Evolutionary conservation across 1,284 basidiomycete species (phyloP).

Genomic region (Ustilago xerochloae): DNA sequence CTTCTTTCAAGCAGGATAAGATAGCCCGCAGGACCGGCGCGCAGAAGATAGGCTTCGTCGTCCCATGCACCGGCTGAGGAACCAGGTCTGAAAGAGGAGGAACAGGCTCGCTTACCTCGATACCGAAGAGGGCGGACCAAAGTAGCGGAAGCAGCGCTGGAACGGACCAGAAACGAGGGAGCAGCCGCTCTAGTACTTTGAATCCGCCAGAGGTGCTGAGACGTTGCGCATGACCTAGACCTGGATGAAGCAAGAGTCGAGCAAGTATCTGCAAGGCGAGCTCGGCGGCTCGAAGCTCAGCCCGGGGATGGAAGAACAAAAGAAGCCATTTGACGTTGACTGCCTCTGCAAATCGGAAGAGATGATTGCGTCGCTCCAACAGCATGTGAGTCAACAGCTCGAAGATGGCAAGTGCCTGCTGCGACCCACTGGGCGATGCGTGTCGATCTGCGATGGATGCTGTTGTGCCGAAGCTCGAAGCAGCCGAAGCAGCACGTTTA

Average conservation of each 20-base stretch:
- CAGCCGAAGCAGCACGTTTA: neutral
- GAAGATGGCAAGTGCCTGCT: slow-evolving; percentile 39
- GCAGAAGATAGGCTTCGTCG: slow-evolving; percentile 73
- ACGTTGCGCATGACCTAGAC: slow-evolving; percentile 67
- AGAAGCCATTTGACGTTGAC: slow-evolving; percentile 58
- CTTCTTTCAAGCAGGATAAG: slow-evolving; percentile 50
- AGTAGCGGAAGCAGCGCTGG: slow-evolving; percentile 74
- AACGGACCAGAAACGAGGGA: slow-evolving; percentile 78
- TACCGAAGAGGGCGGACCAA: slow-evolving; percentile 75
- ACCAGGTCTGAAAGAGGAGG: slow-evolving; percentile 76
- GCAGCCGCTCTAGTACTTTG: slow-evolving; percentile 78
- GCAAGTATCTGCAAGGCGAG: slow-evolving; percentile 47
- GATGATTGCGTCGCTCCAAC: slow-evolving; percentile 42
- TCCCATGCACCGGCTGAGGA: slow-evolving; percentile 69
- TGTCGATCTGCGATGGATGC: neutral
- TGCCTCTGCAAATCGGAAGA: slow-evolving; percentile 37
- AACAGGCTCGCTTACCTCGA: slow-evolving; percentile 69
- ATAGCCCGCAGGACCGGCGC: slow-evolving; percentile 55
- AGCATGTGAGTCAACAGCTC: slow-evolving; percentile 44
- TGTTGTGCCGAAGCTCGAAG: neutral
- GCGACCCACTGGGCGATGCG: neutral
- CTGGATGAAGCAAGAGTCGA: slow-evolving; percentile 28
- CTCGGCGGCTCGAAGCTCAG: slow-evolving; percentile 37
- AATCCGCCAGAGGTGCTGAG: slow-evolving; percentile 78
- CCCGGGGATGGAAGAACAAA: slow-evolving; percentile 58